These are phyloP conservation scores for Wickerhamomyces xylosicus DNA, from an alignment of 805 yeast species.

Conservation along the genomic window DNA sequence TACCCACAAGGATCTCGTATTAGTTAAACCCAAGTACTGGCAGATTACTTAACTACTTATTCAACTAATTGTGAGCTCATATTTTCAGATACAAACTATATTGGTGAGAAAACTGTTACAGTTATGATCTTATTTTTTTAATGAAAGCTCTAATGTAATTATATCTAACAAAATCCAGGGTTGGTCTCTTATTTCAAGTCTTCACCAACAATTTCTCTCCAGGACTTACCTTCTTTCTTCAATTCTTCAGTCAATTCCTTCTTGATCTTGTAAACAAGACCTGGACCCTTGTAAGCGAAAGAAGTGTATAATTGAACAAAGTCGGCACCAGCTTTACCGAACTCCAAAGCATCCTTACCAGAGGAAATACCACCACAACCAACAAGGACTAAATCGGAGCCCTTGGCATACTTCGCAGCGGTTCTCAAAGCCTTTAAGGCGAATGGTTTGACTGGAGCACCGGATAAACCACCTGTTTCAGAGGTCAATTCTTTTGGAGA, in stretches of 20 bases:
- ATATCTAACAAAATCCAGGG: too few species aligned
- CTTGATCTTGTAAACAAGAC: slow-evolving; percentile 53
- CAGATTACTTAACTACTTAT: too few species aligned
- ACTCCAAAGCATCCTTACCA: slow-evolving; percentile 85
- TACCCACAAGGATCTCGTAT: too few species aligned
- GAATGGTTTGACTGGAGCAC: slow-evolving; percentile 79
- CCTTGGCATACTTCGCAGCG: slow-evolving; percentile 70
- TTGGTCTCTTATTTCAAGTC: slow-evolving; percentile 33
- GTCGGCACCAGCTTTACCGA: slow-evolving; percentile 90
- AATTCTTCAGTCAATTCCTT: slow-evolving; percentile 51
- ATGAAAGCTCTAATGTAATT: too few species aligned
- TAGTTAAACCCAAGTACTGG: too few species aligned
- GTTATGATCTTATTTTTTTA: too few species aligned
- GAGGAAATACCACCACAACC: slow-evolving; percentile 94
- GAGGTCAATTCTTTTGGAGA: slow-evolving; percentile 35
- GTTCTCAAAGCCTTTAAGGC: slow-evolving; percentile 61
- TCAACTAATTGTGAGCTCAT: too few species aligned
- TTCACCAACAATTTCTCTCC: slow-evolving; percentile 71
- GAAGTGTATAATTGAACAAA: slow-evolving; percentile 82
- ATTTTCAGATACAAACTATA: too few species aligned
- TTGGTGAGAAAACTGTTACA: too few species aligned
- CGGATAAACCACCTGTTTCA: slow-evolving; percentile 85
- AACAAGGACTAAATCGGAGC: slow-evolving; percentile 59
- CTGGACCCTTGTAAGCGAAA: slow-evolving; percentile 90
- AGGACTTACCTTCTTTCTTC: slow-evolving; percentile 64